Evolutionary conservation across 2,329 filamentous ascomycete species (phyloP), one percentile per base, ranked within the genome.

Genomic region (Ophiostoma sp.): DNA sequence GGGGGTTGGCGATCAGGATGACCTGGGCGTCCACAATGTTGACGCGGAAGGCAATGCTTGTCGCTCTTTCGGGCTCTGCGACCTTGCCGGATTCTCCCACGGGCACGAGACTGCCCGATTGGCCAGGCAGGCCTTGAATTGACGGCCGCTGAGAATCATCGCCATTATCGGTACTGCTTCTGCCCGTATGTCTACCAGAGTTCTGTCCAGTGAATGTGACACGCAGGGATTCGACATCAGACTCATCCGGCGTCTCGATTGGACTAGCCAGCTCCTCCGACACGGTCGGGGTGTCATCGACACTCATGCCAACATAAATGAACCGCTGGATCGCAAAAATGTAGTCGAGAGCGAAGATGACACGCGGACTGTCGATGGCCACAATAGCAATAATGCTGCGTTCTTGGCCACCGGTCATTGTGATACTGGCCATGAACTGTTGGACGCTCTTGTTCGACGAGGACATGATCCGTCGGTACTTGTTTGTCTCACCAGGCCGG

Each of bases 391-490:
- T 96, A 68, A 98, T 79, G 76, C 88, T 91, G 70, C 88, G 87
- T 55, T 97, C 90, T 45, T 87, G 82, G 3, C 93, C 93, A 16
- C 93, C 91, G 0, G 93, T 93, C 78, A 99, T 96, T 0, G 93
- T 96, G 4, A 99, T 81, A 76, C 91, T 97, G 18, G 95, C 95
- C 95, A 99, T 99, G 75, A 99, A 93, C 74, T 99, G 96, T 77
- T 98, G 93, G 63, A 95, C 93, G 68, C 93, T 90, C 73, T 93
- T 94, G 78, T 97, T 98, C 75, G 93, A 93, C 68, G 96, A 89
- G 1, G 93, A 93, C 95, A 99, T 98, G 79, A 99, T 97, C 77
- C 94, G 96, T 66, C 93, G 88, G 83, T 96, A 99, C 76, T 96
- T 97, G 81, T 97, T 99, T 5, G 89, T 91, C 74, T 96, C 93